phyloP scores from a whole-genome alignment of 179 eudicot genomes.

The Spergularia azorica region DNA sequence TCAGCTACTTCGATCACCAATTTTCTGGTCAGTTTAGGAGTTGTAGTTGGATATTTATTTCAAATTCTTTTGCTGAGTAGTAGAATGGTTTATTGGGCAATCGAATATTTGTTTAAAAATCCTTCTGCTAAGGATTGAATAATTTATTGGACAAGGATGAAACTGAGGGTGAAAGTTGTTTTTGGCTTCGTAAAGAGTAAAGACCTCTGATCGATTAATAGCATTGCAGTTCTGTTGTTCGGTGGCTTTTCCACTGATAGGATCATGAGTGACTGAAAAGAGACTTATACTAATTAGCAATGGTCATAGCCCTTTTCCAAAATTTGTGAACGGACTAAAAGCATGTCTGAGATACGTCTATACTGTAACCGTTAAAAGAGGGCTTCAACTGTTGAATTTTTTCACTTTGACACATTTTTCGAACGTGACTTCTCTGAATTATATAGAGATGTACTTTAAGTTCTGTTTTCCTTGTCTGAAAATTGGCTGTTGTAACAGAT shows the following conservation, averaged over 20 bases:
- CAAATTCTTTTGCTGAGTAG: not conserved
- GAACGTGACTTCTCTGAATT: not conserved
- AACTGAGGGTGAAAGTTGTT: not conserved
- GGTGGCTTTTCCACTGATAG: too few species aligned
- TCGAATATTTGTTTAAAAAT: too few species aligned
- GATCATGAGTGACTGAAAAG: too few species aligned
- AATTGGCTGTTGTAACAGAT: slow-evolving; percentile 26
- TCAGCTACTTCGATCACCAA: not conserved
- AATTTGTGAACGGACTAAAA: too few species aligned
- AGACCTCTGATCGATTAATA: too few species aligned
- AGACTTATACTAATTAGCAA: too few species aligned
- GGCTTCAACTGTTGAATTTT: not conserved
- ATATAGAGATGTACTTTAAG: not conserved
- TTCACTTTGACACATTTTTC: not conserved
- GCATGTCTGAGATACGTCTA: too few species aligned
- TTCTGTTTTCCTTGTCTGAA: not conserved
- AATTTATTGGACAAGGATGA: not conserved
- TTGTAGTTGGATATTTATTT: not conserved
- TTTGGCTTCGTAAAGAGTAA: too few species aligned
- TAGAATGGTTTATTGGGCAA: not conserved
- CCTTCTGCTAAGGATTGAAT: too few species aligned
- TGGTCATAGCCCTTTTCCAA: too few species aligned
- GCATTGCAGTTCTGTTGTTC: too few species aligned
- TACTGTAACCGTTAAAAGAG: too few species aligned
- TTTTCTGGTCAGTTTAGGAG: not conserved